These are phyloP conservation scores for Cladophialophora bantiana DNA, from an alignment of 2,329 filamentous ascomycete species.

Conservation along the genomic window DNA sequence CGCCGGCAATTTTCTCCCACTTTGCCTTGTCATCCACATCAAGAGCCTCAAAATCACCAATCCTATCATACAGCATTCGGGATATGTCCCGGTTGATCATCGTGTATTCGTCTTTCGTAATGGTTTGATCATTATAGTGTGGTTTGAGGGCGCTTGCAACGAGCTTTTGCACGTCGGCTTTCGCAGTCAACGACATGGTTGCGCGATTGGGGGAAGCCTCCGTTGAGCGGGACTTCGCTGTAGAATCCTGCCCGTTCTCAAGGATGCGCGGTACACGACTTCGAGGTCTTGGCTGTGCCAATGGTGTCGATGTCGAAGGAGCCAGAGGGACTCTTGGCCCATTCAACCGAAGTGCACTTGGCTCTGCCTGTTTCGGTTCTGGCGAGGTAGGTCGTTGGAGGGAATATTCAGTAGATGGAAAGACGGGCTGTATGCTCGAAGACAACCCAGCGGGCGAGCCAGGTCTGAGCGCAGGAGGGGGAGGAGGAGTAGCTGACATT, in stretches of 20 bases:
- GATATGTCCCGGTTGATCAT: conserved; percentile 90
- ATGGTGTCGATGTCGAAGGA: conserved; percentile 22
- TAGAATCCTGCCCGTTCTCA: conserved; percentile 48
- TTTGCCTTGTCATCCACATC: conserved; percentile 70
- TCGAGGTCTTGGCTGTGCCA: conserved; percentile 37
- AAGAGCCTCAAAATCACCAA: conserved; percentile 63
- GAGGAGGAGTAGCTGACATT: conserved; percentile 50
- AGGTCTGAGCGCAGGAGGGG: conserved; percentile 59
- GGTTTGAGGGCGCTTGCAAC: conserved; percentile 84
- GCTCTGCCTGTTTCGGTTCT: conserved; percentile 28
- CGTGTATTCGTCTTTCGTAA: conserved; percentile 90
- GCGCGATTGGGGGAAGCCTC: conserved; percentile 73
- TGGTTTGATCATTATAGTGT: conserved; percentile 77
- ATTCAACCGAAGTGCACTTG: conserved; percentile 17
- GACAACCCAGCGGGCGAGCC: conserved; percentile 73
- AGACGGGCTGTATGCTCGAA: conserved; percentile 75
- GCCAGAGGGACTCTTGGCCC: conserved; percentile 11
- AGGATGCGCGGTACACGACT: conserved; percentile 37
- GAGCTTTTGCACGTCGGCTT: conserved; percentile 86
- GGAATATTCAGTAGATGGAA: conserved; percentile 77
- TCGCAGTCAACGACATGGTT: conserved; percentile 77
- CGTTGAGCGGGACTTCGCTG: conserved; percentile 57
- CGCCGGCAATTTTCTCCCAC: conserved; percentile 77
- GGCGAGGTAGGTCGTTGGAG: conserved; percentile 63
- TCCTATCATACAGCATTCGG: conserved; percentile 79